Percentiles rank a stretch among this genome's conserved stretches.
These are phyloP conservation scores for Phyllosticta capitalensis DNA, from an alignment of 2,329 filamentous ascomycete genomes.

Conservation along the genomic window DNA sequence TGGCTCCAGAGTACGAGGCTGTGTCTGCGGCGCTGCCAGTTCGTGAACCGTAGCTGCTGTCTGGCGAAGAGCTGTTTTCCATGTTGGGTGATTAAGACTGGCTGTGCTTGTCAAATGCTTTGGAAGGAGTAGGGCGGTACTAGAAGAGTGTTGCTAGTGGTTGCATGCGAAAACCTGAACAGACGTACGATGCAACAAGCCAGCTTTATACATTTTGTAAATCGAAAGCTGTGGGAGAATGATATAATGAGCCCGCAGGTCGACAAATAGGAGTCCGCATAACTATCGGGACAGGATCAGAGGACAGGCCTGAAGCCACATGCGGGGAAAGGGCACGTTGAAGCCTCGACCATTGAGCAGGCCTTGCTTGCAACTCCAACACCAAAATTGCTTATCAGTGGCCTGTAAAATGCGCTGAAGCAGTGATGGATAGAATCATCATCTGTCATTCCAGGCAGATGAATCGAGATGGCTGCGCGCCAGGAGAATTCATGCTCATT, in stretches of 20 bases:
- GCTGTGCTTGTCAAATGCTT: neutral
- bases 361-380: neutral
- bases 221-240: neutral
- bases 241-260: neutral
- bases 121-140: neutral
- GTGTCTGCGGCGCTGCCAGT: conserved; percentile 21
- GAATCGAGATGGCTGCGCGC: neutral
- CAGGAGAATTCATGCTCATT: neutral
- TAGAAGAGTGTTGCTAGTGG: neutral
- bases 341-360: neutral
- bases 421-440: neutral
- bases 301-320: neutral
- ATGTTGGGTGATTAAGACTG: neutral
- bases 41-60: conserved; percentile 13
- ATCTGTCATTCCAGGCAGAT: neutral
- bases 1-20: conserved; percentile 21
- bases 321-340: neutral
- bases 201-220: neutral
- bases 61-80: neutral
- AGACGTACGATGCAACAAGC: neutral
- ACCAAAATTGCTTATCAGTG: neutral
- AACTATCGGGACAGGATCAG: neutral
- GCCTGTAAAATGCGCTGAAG: neutral
- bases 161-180: neutral
- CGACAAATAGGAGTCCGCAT: neutral